These are phyloP conservation scores for Lasiodiplodia gonubiensis DNA, from an alignment of 2,329 filamentous ascomycete genomes.

Conservation along the genomic window DNA sequence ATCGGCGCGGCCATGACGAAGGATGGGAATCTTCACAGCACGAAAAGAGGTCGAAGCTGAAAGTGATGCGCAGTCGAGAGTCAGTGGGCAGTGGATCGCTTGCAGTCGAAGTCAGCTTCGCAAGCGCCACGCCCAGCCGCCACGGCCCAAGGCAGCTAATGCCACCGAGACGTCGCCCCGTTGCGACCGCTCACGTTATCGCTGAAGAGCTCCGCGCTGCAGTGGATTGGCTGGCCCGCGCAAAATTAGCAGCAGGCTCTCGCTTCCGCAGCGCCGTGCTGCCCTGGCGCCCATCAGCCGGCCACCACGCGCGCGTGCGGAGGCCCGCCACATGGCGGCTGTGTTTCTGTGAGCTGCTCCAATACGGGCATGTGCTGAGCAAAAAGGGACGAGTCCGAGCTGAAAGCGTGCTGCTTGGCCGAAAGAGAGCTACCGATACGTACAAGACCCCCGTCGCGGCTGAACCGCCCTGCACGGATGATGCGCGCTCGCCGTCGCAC, in stretches of 20 bases:
- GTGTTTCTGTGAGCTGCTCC: constrained; percentile 20
- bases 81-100: constrained; percentile 25
- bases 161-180: constrained; percentile 12
- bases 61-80: constrained; percentile 23
- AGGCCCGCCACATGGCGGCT: constrained; percentile 19
- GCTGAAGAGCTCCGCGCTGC: constrained; percentile 16
- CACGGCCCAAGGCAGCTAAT: constrained; percentile 24
- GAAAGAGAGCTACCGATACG: constrained; percentile 38
- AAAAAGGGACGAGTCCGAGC: constrained; percentile 36
- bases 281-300: constrained; percentile 22
- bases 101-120: constrained; percentile 22
- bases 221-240: constrained; percentile 26
- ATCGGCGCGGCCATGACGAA: constrained; percentile 24
- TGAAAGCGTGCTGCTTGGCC: constrained; percentile 21
- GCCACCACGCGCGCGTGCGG: constrained; percentile 4
- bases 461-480: constrained; percentile 35
- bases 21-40: constrained; percentile 19
- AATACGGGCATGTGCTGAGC: constrained; percentile 29
- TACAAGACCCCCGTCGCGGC: constrained; percentile 42
- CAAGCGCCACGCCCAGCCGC: constrained; percentile 25
- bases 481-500: constrained; percentile 37
- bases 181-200: constrained; percentile 28
- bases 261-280: constrained; percentile 12
- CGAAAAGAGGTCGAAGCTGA: constrained; percentile 27
- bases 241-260: constrained; percentile 29